Evolutionary conservation across 306 rosid species (phyloP), one percentile per base, ranked within the genome.

Genomic region (Rosa rugosa): DNA sequence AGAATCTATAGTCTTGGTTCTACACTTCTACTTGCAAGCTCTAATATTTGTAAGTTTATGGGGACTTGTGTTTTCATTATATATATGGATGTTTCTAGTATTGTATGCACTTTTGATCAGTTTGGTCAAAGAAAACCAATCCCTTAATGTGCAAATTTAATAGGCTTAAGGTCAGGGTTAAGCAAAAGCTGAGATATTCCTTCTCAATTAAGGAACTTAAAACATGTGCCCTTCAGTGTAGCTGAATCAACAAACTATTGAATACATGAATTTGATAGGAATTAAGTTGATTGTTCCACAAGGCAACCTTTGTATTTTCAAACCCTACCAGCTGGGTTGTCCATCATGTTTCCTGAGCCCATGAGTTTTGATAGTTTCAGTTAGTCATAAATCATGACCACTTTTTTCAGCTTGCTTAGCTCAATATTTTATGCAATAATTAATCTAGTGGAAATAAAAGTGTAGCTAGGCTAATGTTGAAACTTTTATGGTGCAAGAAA

Each of bases 201-300:
- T 71, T 25, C 44, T 75, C 13, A 57, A n/a, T n/a, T n/a, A n/a
- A 66, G 74, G 80, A 34, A 16, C 44, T 14, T 16, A 34, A 64
- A 66, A 60, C 85, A 77, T 84, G 87, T 83, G 87, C 17, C 67
- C 41, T 81, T 71, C 20, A 69, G 57, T 68, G 79, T 73, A 71
- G 77, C 68, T 68, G 80, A 79, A 83, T 69, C 79, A 77, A 81
- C 66, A 71, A 42, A 54, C 64, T 67, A 10, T 38, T 38, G 51
- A 38, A 65, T 80, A 14, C 79, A 80, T 84, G 87, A 80, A 80
- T 46, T 63, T 40, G 51, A 47, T 62, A 56, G 27, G 71, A 11
- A 57, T 20, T 14, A 34, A 64, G 41, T 88, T 77, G 82, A 75
- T 84, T 86, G 81, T 51, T 82, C 75, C 60, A 51, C 83, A 89